phyloP scores from a whole-genome alignment of 73 alveolate genomes.

The Stentor coeruleus region DNA sequence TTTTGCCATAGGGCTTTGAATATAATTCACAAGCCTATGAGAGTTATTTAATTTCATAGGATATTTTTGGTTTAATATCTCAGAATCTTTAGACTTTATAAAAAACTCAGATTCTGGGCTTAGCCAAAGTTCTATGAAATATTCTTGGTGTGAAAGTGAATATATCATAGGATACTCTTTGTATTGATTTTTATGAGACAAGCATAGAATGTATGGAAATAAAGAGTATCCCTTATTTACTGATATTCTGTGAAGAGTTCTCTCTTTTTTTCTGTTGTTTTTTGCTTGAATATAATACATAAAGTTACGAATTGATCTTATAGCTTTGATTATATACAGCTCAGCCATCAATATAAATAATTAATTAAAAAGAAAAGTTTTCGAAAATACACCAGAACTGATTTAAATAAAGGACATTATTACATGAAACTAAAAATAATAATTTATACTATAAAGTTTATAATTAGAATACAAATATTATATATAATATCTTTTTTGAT shows the following conservation, averaged over 20 bases:
- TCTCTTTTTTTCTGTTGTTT: neutral
- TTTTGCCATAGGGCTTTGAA: neutral
- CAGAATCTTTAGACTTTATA: neutral
- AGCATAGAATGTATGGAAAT: neutral
- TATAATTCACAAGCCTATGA: neutral
- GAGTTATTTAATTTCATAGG: neutral
- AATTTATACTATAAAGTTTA: neutral
- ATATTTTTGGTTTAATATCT: neutral
- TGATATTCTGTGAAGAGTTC: neutral
- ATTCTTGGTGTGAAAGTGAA: neutral
- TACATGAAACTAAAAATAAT: neutral
- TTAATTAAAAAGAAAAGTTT: neutral
- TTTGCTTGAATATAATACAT: neutral
- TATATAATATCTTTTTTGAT: neutral
- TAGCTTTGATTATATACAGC: neutral
- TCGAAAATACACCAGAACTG: neutral
- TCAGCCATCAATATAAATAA: neutral
- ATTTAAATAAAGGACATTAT: neutral
- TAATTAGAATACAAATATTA: neutral
- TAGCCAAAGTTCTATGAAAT: neutral
- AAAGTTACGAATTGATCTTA: neutral
- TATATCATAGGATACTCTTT: neutral
- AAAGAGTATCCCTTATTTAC: neutral
- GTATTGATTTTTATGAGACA: neutral
- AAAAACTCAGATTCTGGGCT: neutral